Conservation (phyloP, 257 asterid species). For the Nicotiana otophora region DNA sequence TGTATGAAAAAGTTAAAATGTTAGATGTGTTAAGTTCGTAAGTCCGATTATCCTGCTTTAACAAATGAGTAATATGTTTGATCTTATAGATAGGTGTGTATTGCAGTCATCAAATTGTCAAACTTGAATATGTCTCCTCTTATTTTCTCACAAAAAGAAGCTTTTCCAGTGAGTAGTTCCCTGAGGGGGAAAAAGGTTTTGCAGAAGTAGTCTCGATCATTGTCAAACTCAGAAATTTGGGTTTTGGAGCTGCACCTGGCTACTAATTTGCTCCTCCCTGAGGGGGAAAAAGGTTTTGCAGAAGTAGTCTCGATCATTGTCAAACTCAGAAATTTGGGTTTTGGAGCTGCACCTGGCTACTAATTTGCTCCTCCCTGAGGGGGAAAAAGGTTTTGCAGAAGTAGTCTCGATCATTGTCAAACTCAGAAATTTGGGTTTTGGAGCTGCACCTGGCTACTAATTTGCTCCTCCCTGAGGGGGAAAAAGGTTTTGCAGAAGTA, state of each 20-base stretch:
- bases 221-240: too few relatives aligned
- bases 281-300: too few relatives aligned
- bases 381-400: neutral
- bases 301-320: too few relatives aligned
- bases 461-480: too few relatives aligned
- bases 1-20: neutral
- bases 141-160: neutral
- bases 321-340: too few relatives aligned
- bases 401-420: neutral
- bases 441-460: neutral
- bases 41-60: neutral
- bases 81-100: neutral
- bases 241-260: too few relatives aligned
- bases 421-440: neutral
- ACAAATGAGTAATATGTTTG: neutral
- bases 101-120: neutral
- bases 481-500: too few relatives aligned
- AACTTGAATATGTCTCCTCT: neutral
- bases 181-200: too few relatives aligned
- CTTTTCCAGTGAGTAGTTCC: neutral
- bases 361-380: too few relatives aligned
- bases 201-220: too few relatives aligned
- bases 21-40: neutral
- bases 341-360: too few relatives aligned
- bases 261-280: too few relatives aligned